Evolutionary conservation across 1,139 yeast genomes (phyloP), one percentile per base, ranked within the genome.

Genomic region (Scheffersomyces titani): DNA sequence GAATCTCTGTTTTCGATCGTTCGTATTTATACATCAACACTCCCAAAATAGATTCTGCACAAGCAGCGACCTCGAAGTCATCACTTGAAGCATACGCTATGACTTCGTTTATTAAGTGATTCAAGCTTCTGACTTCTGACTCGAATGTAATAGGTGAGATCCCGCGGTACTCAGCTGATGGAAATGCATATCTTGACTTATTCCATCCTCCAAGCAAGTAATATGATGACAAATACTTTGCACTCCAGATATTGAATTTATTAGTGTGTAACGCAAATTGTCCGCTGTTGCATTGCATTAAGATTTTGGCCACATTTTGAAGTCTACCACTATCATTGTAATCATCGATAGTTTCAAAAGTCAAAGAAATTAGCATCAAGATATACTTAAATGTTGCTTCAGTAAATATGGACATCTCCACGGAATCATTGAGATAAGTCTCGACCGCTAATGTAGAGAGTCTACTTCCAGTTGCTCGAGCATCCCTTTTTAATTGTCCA

Each of bases 31-130:
- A 58, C 1, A 76, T 59, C 44, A 80, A 63, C 3, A 73, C 80
- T 1, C 84, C 84, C 16, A 78, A 54, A 11, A 77, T 65, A 1
- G 76, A 63, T 51, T 81, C 83, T 47, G 77, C 73, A 54, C 77
- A 72, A 2, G 72, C 70, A 13, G 64, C 63, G 1, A 70, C 61
- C 18, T 63, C 61, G 3, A 11, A 78, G 50, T 61, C 54, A 20
- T 55, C 58, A 1, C 52, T 48, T 2, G 55, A 51, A 2, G 59
- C 44, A 45, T 56, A 59, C 6, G 55, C 52, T 4, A 63, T 44
- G 18, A 72, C 57, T 19, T 47, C 22, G 1, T 53, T 52, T 50
- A 67, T 56, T 9, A 65, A 52, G 46, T 53, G 52, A 57, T 70
- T 64, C 63, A 72, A 53, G 47, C 48, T 53, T 44, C 53, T 51